Evolutionary conservation across 768 basidiomycete species (phyloP).

Genomic region (Mycena epipterygia): DNA sequence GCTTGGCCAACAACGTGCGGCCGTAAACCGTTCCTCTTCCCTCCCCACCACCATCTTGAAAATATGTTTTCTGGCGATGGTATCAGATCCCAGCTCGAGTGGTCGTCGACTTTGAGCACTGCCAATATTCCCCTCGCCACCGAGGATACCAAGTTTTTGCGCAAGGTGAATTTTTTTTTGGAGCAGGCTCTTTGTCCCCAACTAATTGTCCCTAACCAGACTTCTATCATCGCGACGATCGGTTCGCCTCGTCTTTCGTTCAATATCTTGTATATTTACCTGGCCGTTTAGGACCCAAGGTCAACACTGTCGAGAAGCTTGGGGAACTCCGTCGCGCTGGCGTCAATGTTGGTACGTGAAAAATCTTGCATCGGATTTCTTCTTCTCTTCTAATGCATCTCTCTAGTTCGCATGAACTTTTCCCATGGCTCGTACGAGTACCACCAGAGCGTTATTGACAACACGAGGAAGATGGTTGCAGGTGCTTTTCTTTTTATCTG

Average conservation of each 20-base stretch:
- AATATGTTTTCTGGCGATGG: slow-evolving; percentile 71
- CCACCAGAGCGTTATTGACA: slow-evolving; percentile 99
- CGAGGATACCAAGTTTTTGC: slow-evolving; percentile 85
- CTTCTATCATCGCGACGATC: slow-evolving; percentile 98
- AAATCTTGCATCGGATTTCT: neutral
- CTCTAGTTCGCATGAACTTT: slow-evolving; percentile 98
- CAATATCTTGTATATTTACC: slow-evolving; percentile 30
- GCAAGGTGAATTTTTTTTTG: slow-evolving; percentile 77
- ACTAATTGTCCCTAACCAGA: slow-evolving; percentile 62
- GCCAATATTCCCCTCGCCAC: slow-evolving; percentile 77
- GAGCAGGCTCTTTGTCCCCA: slow-evolving; percentile 15
- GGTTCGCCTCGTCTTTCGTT: slow-evolving; percentile 62
- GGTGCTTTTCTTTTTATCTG: slow-evolving; percentile 54
- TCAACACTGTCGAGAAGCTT: slow-evolving; percentile 92
- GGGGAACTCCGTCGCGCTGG: slow-evolving; percentile 88
- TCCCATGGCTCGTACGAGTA: slow-evolving; percentile 99
- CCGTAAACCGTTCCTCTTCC: slow-evolving; percentile 38
- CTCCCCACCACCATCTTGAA: slow-evolving; percentile 37
- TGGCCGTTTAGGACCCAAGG: slow-evolving; percentile 84
- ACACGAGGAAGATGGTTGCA: slow-evolving; percentile 88
- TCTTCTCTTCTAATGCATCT: neutral
- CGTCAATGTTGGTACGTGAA: slow-evolving; percentile 92
- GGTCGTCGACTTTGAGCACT: slow-evolving; percentile 88
- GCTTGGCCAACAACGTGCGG: slow-evolving; percentile 30
- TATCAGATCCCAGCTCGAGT: slow-evolving; percentile 89